These are phyloP conservation scores for Isatis tinctoria DNA, from an alignment of 345 rosid species.

Conservation along the genomic window DNA sequence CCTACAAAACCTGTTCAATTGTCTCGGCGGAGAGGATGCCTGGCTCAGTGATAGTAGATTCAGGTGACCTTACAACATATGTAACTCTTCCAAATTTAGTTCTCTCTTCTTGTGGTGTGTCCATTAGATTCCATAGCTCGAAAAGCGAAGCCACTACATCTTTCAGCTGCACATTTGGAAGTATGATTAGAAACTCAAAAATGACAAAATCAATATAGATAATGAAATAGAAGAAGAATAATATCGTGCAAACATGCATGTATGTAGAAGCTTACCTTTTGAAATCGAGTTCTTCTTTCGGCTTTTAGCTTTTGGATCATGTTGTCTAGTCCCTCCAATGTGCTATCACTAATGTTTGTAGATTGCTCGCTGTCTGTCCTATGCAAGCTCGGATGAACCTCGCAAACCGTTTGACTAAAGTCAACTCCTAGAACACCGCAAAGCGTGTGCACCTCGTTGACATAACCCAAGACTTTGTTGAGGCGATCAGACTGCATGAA, in stretches of 20 bases:
- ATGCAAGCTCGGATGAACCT: conserved; percentile 89
- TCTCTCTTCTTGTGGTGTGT: conserved; percentile 65
- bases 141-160: conserved; percentile 53
- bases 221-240: background rate
- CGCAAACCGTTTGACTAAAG: conserved; percentile 72
- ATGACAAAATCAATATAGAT: background rate
- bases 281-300: conserved; percentile 67
- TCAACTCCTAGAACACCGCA: conserved; percentile 88
- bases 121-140: conserved; percentile 94
- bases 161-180: conserved; percentile 56
- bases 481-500: conserved; percentile 85
- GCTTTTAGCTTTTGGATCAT: conserved; percentile 61
- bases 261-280: conserved; percentile 47
- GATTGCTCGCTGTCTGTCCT: conserved; percentile 62
- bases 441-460: conserved; percentile 79
- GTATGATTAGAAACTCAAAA: background rate
- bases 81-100: conserved; percentile 50
- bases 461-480: conserved; percentile 63
- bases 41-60: conserved; percentile 53
- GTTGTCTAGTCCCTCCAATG: conserved; percentile 72
- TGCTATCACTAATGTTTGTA: conserved; percentile 76
- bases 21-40: conserved; percentile 68
- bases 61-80: conserved; percentile 54
- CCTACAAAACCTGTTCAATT: conserved; percentile 58
- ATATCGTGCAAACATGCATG: background rate